A percentile compares a stretch with the other conserved stretches of the same genome.
These are phyloP conservation scores for Entomortierella chlamydospora DNA, from an alignment of 192 early-diverging fungal species.

Conservation along the genomic window DNA sequence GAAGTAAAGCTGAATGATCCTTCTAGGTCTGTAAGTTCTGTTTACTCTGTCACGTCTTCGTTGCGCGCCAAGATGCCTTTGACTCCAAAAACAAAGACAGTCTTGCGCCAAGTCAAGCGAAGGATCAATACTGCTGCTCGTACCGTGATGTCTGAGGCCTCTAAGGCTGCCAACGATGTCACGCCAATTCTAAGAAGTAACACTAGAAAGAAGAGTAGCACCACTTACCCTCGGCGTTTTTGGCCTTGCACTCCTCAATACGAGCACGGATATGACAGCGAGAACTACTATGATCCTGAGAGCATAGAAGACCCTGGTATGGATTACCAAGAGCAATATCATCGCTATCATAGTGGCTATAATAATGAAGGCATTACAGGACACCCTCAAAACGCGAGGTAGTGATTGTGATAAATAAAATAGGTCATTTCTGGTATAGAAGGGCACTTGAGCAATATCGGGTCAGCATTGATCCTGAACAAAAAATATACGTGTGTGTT, in stretches of 20 bases:
- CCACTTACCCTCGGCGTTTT: not conserved
- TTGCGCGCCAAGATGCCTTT: constrained; percentile 11
- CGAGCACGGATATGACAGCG: not conserved
- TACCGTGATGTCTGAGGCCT: constrained; percentile 16
- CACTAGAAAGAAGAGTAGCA: not conserved
- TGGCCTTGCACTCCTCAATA: not conserved
- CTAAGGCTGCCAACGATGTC: constrained; percentile 12
- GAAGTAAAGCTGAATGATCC: not conserved
- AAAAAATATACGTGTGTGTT: too few species aligned
- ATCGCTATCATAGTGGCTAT: not conserved
- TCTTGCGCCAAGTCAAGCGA: constrained; percentile 35
- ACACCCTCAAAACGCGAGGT: too few species aligned
- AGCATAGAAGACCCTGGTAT: not conserved
- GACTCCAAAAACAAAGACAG: constrained; percentile 27
- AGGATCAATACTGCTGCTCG: constrained; percentile 18
- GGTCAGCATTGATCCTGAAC: not conserved
- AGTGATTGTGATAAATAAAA: too few species aligned
- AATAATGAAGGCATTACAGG: not conserved
- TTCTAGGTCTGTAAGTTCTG: not conserved
- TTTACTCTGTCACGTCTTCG: constrained; percentile 21
- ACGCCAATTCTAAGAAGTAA: not conserved
- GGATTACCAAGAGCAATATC: not conserved
- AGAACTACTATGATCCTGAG: not conserved
- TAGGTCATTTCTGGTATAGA: not conserved
- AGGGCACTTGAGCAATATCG: not conserved